These are phyloP conservation scores for Colletotrichum paranaense DNA, from an alignment of 2,329 filamentous ascomycete species.

Conservation along the genomic window DNA sequence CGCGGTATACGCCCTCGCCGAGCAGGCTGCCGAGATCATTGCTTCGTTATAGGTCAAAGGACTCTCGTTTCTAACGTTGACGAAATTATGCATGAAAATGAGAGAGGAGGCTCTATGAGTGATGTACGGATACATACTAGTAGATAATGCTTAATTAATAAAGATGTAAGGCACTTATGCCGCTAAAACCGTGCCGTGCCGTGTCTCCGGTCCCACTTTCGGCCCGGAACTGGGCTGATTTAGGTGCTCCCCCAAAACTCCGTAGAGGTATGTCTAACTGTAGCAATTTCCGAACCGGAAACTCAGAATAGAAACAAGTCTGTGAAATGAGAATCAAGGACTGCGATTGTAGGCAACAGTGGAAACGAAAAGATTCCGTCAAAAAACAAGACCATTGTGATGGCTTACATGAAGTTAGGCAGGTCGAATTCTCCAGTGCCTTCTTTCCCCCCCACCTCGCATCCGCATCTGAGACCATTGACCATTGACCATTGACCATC, in stretches of 20 bases:
- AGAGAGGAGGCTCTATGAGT: neutral
- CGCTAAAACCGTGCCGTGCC: too few relatives aligned
- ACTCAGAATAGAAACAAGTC: neutral
- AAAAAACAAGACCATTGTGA: neutral
- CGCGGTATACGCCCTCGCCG: slow-evolving; percentile 65
- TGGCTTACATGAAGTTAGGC: neutral
- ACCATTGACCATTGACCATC: neutral
- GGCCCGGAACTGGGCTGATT: too few relatives aligned
- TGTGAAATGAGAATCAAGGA: neutral
- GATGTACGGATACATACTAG: neutral
- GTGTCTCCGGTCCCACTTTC: neutral
- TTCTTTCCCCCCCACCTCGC: neutral
- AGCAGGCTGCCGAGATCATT: slow-evolving; percentile 70
- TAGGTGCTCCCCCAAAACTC: too few relatives aligned
- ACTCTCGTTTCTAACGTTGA: neutral
- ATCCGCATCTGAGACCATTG: neutral
- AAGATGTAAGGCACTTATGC: neutral
- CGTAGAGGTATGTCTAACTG: neutral
- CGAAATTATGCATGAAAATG: neutral
- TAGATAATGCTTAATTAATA: neutral
- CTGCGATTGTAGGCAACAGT: neutral
- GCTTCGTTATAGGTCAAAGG: neutral
- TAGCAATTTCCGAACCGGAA: neutral
- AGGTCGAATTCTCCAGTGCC: neutral
- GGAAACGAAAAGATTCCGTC: neutral